Evolutionary conservation across 2,329 filamentous ascomycete genomes (phyloP), one percentile per base, ranked within the genome.

Genomic region (Alternaria sp.): DNA sequence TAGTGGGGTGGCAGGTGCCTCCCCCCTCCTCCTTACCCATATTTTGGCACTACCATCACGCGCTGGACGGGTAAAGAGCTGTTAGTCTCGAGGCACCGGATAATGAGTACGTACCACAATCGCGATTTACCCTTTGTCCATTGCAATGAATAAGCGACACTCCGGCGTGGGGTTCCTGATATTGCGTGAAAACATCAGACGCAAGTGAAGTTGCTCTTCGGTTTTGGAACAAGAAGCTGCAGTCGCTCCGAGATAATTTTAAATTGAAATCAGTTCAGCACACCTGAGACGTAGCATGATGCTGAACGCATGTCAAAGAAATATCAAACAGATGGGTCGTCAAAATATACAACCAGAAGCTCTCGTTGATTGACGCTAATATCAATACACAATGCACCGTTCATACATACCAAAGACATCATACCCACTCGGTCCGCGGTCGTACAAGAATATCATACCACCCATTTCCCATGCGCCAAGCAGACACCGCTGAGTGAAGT

Each of bases 1-100:
- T 66, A 51, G 63, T 63, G 61, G 58, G 63, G 63, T 66, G 40
- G 23, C 40, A 34, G 39, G 51, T 62, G 61, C 56, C 61, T 61
- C 61, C 60, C 17, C 61, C 63, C 61, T 61, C 63, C 61, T 61
- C 63, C 40, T 29, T 58, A 52, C 56, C 63, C 63, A 65, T 58
- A 61, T 41, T 59, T 41, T 44, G 45, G 46, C 51, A 31, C 34
- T 51, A 37, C 51, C 29, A 49, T 44, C 40, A 54, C 51, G 56
- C 56, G 24, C 21, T 39, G 17, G 52, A 58, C 63, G 63, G 63
- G 51, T 66, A 66, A 66, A 66, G 39, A 54, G 17, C 26, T 44
- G 24, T 9, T 49, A 23, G 51, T 51, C n/a, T 62, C 51, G 31
- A 66, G 61, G 63, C 63, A 66, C 63, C 63, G 63, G 63, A 63